Conservation (phyloP, 345 rosid species). For the Triadica sebifera region DNA sequence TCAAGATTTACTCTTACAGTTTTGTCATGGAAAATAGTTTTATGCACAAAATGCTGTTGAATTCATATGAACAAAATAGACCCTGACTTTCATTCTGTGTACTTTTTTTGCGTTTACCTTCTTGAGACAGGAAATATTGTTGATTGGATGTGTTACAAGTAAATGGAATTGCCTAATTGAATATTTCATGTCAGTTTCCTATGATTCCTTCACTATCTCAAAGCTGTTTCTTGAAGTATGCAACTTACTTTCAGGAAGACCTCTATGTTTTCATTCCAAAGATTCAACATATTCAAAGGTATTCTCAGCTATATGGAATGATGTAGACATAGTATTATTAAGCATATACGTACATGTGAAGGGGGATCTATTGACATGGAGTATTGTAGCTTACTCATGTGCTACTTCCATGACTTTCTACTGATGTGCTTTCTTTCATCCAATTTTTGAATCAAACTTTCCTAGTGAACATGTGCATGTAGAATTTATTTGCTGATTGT, state of each 20-base stretch:
- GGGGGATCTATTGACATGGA: not conserved
- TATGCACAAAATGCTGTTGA: not conserved
- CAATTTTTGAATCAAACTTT: not conserved
- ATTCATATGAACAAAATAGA: not conserved
- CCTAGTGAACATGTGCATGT: not conserved
- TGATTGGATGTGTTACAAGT: slow-evolving; percentile 59
- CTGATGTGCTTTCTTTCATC: not conserved
- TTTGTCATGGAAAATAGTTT: not conserved
- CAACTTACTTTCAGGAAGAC: slow-evolving; percentile 43
- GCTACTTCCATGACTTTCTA: not conserved
- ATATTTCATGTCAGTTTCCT: slow-evolving; percentile 54
- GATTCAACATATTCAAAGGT: slow-evolving; percentile 48
- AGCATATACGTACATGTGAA: not conserved
- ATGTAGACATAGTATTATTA: not conserved
- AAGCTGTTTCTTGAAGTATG: slow-evolving; percentile 55
- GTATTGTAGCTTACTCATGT: not conserved
- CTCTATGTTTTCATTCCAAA: slow-evolving; percentile 29
- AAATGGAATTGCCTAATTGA: slow-evolving; percentile 60
- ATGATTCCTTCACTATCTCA: slow-evolving; percentile 45
- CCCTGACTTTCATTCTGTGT: not conserved
- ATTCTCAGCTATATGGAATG: not conserved
- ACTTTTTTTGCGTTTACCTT: not conserved
- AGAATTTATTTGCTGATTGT: not conserved
- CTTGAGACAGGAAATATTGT: slow-evolving; percentile 65
- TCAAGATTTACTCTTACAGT: not conserved